These are phyloP conservation scores for Nicotiana noctiflora DNA, from an alignment of 257 asterid genomes.

Conservation along the genomic window DNA sequence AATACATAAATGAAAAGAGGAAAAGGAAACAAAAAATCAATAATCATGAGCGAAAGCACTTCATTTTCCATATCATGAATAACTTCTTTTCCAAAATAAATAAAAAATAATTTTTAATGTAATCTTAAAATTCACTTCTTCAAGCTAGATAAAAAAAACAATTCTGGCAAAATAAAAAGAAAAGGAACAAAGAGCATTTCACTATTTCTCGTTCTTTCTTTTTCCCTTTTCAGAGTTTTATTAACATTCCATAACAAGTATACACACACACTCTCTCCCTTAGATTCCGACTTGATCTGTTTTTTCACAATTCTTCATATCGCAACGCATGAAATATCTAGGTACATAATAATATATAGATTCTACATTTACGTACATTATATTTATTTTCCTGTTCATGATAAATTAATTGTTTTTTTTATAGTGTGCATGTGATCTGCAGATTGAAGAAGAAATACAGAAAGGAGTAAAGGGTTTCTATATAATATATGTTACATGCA, in stretches of 20 bases:
- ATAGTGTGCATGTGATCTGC: constrained; percentile 7
- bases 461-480: not conserved
- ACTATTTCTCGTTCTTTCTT: not conserved
- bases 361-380: not conserved
- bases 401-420: not conserved
- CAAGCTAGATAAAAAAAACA: no score
- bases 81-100: no score
- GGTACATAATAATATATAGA: not conserved
- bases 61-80: not conserved
- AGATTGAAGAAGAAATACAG: not conserved
- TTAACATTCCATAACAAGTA: not conserved
- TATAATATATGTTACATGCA: constrained; percentile 13
- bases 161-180: no score
- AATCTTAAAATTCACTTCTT: no score
- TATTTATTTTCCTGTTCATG: not conserved
- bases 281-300: not conserved
- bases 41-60: not conserved
- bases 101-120: no score
- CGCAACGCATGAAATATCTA: not conserved
- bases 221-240: not conserved
- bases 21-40: not conserved
- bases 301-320: not conserved
- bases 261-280: not conserved
- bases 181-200: not conserved
- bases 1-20: not conserved